A percentile compares a stretch with the other conserved stretches of the same genome.
Conservation (phyloP, 345 rosid genomes). For the Brassica juncea region DNA sequence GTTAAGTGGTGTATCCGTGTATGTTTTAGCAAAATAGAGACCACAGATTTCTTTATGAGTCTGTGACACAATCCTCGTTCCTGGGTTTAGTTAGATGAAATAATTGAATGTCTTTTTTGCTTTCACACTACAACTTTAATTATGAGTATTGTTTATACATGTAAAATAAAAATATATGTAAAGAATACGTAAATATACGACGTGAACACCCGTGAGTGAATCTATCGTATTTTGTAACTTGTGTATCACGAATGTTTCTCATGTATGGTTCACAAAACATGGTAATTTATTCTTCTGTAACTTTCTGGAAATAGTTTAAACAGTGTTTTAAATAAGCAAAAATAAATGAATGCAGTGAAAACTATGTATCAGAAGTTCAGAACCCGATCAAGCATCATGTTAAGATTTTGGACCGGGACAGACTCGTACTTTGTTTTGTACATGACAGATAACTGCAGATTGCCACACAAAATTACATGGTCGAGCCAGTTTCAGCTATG, state of each 20-base stretch:
- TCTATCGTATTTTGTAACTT: conserved; percentile 16
- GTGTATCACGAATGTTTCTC: conserved; percentile 15
- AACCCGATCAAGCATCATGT: conserved; percentile 1
- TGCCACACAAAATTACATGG: conserved; percentile 26
- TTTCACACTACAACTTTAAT: not conserved
- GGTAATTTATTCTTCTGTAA: not conserved
- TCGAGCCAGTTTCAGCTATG: not conserved
- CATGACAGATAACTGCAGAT: conserved; percentile 9
- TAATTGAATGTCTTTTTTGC: not conserved
- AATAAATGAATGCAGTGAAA: not conserved
- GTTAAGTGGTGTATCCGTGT: not conserved
- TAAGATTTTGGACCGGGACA: not conserved
- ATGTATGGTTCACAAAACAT: conserved; percentile 7
- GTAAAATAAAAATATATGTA: not conserved
- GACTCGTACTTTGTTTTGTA: conserved; percentile 7
- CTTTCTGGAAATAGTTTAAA: not conserved
- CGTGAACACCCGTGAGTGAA: conserved; percentile 6
- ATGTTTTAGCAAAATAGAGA: not conserved
- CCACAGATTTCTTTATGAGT: not conserved
- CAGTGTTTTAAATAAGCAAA: not conserved
- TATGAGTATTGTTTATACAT: not conserved
- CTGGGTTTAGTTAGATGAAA: not conserved
- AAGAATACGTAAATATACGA: not conserved
- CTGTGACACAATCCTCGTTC: not conserved
- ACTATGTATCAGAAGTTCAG: not conserved